Evolutionary conservation across 2,329 filamentous ascomycete genomes (phyloP), one percentile per base, ranked within the genome.

Genomic region (Fusarium mexicanum): DNA sequence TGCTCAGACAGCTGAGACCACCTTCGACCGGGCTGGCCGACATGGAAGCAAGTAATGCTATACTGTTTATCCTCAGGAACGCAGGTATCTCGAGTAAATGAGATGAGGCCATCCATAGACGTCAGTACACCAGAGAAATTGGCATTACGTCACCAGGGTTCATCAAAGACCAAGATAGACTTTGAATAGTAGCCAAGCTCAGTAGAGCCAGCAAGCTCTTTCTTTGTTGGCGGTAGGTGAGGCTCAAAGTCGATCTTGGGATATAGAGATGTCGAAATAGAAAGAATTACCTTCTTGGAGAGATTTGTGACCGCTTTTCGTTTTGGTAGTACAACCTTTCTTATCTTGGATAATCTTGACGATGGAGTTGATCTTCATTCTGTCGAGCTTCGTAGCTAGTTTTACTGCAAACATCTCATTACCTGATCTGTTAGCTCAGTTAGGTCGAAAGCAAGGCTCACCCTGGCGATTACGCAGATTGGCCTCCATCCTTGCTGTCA

Each of bases 401-500:
- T 51, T 53, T 4, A 6, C 40, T 3, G 57, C 60, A 18, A 61
- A 55, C 8, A 13, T n/a, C 26, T 55, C 22, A 17, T 61, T 61
- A 5, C 46, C 57, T 66, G 10, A 35, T 17, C 0, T 22, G 0
- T 29, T 31, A n/a, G 18, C 33, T 44, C 26, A 40, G 11, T 24
- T 11, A 43, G 5, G 5, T 22, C 11, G 2, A 8, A 5, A 6
- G 20, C 10, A 31, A 8, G 17, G n/a, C 55, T 61, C n/a, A 61
- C 73, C 73, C n/a, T 76, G 66, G 17, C 65, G 68, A 24, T 72
- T 64, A 7, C 70, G 58, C 16, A 73, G 31, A 73, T 26, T 76
- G 73, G 1, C 64, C 61, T 0, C 73, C 75, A 37, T 72, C 40
- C 12, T 62, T 40, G 0, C 4, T 37, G 9, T 77, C 74, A 0